These are phyloP conservation scores for Berberis vulgaris DNA, from an alignment of 164 flowering plant genomes.

Conservation along the genomic window DNA sequence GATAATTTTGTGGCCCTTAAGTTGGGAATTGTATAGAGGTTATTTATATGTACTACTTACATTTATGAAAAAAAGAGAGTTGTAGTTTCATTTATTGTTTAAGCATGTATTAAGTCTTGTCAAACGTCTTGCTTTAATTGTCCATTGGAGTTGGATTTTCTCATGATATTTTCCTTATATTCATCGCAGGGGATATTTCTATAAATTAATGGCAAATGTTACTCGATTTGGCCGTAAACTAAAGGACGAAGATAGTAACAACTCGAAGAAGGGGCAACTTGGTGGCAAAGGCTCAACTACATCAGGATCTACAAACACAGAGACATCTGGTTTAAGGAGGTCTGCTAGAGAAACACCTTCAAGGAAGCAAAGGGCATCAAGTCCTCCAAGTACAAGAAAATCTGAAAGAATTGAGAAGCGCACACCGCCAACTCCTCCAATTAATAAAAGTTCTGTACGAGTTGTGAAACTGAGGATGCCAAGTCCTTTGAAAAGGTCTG, in stretches of 20 bases:
- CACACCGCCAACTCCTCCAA: slow-evolving; percentile 15
- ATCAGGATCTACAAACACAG: slow-evolving; percentile 15
- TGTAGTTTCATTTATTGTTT: no score
- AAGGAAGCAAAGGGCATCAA: slow-evolving; percentile 18
- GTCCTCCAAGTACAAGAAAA: slow-evolving; percentile 26
- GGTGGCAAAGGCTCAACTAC: slow-evolving; percentile 16
- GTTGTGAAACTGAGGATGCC: slow-evolving; percentile 27
- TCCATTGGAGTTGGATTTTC: no score
- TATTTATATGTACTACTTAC: no score
- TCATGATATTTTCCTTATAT: background rate
- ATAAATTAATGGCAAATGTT: slow-evolving; percentile 7
- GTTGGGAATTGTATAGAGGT: no score
- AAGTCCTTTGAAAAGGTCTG: slow-evolving; percentile 43
- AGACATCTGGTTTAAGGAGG: slow-evolving; percentile 35
- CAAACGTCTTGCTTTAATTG: no score
- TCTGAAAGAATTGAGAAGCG: slow-evolving; percentile 39
- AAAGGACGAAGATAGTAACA: slow-evolving; percentile 15
- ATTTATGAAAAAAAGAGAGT: no score
- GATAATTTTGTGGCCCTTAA: no score
- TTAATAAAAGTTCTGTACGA: slow-evolving; percentile 26
- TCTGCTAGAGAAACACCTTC: slow-evolving; percentile 36
- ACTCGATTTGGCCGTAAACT: slow-evolving; percentile 14
- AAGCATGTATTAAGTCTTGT: no score
- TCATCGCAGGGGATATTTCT: background rate
- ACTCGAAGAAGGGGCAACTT: slow-evolving; percentile 5